Percentiles rank a stretch among this genome's conserved stretches.
These are phyloP conservation scores for Melaleuca quinquenervia DNA, from an alignment of 345 rosid species.

Conservation along the genomic window DNA sequence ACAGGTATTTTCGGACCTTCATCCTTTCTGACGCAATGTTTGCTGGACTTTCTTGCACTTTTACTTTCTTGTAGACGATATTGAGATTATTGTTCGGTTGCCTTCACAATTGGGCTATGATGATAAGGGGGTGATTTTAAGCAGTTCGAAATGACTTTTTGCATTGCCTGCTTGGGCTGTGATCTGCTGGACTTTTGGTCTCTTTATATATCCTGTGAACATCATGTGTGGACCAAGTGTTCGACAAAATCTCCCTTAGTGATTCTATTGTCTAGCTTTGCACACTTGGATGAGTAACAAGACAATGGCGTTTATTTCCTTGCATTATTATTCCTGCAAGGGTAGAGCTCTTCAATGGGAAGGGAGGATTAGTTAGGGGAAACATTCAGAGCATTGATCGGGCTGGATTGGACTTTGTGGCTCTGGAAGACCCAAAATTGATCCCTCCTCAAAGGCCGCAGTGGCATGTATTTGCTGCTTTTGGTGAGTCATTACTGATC, in stretches of 20 bases:
- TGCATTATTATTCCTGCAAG: constrained; percentile 25
- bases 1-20: constrained; percentile 23
- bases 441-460: constrained; percentile 41
- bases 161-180: neutral
- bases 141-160: neutral
- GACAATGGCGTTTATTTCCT: neutral
- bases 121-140: neutral
- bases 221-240: neutral
- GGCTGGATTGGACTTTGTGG: constrained; percentile 52
- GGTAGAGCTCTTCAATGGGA: constrained; percentile 93
- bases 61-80: neutral
- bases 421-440: constrained; percentile 44
- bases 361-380: constrained; percentile 65
- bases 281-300: neutral
- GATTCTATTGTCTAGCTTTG: neutral
- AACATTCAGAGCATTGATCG: constrained; percentile 52
- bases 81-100: neutral
- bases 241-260: neutral
- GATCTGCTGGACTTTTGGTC: neutral
- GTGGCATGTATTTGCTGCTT: constrained; percentile 88
- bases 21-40: neutral
- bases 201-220: neutral
- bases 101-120: neutral
- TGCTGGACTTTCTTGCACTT: neutral
- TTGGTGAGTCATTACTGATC: constrained; percentile 33